Percentiles rank a stretch among this genome's conserved stretches.
phyloP scores from a whole-genome alignment of 2,329 filamentous ascomycete genomes.

The Endoconidiophora laricicola region DNA sequence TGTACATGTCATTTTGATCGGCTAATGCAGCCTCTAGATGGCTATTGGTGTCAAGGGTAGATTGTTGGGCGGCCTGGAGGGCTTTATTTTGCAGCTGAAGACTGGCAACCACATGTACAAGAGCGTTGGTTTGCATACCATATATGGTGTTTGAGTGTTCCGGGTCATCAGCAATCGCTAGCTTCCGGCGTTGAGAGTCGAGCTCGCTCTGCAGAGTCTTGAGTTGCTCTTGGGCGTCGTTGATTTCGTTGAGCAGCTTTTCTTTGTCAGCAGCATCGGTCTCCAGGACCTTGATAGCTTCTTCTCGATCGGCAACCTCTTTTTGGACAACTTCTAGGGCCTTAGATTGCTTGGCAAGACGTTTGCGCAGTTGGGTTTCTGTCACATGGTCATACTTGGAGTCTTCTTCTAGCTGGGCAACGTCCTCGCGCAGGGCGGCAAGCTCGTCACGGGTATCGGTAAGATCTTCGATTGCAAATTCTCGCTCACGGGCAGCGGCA shows the following conservation, averaged over 20 bases:
- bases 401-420: constrained; percentile 47
- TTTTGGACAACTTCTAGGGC: constrained; percentile 77
- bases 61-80: neutral
- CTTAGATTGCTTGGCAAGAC: constrained; percentile 66
- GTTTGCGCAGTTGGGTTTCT: constrained; percentile 48
- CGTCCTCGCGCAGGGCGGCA: constrained; percentile 8
- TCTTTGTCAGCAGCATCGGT: constrained; percentile 9
- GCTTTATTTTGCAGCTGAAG: constrained; percentile 9
- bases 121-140: constrained; percentile 5
- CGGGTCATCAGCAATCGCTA: constrained; percentile 11
- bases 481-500: constrained; percentile 24
- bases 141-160: constrained; percentile 8
- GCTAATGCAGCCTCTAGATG: constrained; percentile 1
- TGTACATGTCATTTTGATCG: neutral
- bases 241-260: constrained; percentile 4
- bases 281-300: constrained; percentile 25
- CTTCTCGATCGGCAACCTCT: constrained; percentile 85
- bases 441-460: constrained; percentile 26
- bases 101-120: constrained; percentile 7
- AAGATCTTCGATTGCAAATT: constrained; percentile 74
- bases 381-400: constrained; percentile 57
- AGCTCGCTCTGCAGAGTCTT: constrained; percentile 8
- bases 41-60: constrained; percentile 1
- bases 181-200: constrained; percentile 50
- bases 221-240: constrained; percentile 4